These are phyloP conservation scores for Suhomyces prunicola DNA, from an alignment of 805 yeast genomes.

Conservation along the genomic window DNA sequence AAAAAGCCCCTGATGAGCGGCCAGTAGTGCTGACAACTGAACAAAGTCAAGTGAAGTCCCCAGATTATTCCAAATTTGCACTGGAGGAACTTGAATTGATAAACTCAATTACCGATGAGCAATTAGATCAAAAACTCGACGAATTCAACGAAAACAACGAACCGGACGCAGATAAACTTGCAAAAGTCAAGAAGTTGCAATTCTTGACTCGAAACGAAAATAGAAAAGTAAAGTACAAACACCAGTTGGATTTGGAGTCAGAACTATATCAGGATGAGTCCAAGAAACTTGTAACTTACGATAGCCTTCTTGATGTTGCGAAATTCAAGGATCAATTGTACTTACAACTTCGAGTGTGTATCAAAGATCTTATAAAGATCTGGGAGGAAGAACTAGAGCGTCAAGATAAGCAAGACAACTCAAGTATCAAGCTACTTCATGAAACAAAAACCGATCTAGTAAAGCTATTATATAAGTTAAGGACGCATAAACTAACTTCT, in stretches of 20 bases:
- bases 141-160: constrained; percentile 14
- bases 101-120: constrained; percentile 21
- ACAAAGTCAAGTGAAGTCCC: not conserved
- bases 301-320: constrained; percentile 5
- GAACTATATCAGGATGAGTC: constrained; percentile 6
- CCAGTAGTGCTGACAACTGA: not conserved
- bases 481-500: constrained; percentile 35
- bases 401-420: not conserved
- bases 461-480: constrained; percentile 42
- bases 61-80: constrained; percentile 8
- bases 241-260: constrained; percentile 27
- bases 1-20: not conserved
- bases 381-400: constrained; percentile 29
- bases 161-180: constrained; percentile 14
- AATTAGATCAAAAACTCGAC: constrained; percentile 17
- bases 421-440: constrained; percentile 12
- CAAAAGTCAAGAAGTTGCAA: constrained; percentile 14
- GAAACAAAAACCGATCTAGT: constrained; percentile 49
- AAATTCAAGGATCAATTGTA: constrained; percentile 26
- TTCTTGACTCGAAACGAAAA: constrained; percentile 14
- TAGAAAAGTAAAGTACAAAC: constrained; percentile 19
- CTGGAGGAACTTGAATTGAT: constrained; percentile 6
- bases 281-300: constrained; percentile 6
- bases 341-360: constrained; percentile 45
- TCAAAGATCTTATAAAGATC: constrained; percentile 41